These are phyloP conservation scores for Mycena albidolilacea DNA, from an alignment of 768 basidiomycete genomes.

Conservation along the genomic window DNA sequence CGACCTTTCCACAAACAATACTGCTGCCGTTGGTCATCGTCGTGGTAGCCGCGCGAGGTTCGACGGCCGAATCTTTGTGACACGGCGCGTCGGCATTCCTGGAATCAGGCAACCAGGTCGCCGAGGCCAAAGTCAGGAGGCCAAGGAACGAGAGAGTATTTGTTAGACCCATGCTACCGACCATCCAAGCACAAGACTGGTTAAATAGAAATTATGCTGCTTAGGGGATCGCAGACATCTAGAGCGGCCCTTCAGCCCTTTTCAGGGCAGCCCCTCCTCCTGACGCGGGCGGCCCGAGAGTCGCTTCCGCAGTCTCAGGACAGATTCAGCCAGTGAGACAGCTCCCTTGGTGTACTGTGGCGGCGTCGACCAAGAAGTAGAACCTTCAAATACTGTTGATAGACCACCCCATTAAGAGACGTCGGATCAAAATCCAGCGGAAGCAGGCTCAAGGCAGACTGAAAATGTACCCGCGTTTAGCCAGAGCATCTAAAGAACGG, in stretches of 20 bases:
- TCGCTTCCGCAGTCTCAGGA: too few relatives aligned
- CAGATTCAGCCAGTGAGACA: too few relatives aligned
- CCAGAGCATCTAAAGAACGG: too few relatives aligned
- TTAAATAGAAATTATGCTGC: not conserved
- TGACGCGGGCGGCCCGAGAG: too few relatives aligned
- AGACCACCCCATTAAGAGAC: too few relatives aligned
- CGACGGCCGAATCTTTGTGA: not conserved
- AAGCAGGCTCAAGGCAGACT: too few relatives aligned
- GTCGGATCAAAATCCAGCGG: too few relatives aligned
- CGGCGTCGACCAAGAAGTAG: too few relatives aligned
- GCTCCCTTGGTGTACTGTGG: too few relatives aligned
- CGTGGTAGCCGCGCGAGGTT: conserved; percentile 11
- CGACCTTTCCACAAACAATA: conserved; percentile 8
- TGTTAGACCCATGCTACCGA: not conserved
- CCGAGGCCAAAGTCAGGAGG: conserved; percentile 4
- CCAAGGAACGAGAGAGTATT: conserved; percentile 7
- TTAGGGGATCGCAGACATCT: not conserved
- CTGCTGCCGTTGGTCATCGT: conserved; percentile 12
- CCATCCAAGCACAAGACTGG: not conserved
- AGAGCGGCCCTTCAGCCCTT: not conserved
- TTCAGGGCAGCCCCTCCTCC: not conserved
- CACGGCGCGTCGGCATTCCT: not conserved
- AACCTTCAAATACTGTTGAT: too few relatives aligned
- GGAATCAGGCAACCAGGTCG: conserved; percentile 1
- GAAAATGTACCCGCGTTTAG: too few relatives aligned